phyloP scores from a whole-genome alignment of 441 rosid genomes.

The Brassica hybrid region DNA sequence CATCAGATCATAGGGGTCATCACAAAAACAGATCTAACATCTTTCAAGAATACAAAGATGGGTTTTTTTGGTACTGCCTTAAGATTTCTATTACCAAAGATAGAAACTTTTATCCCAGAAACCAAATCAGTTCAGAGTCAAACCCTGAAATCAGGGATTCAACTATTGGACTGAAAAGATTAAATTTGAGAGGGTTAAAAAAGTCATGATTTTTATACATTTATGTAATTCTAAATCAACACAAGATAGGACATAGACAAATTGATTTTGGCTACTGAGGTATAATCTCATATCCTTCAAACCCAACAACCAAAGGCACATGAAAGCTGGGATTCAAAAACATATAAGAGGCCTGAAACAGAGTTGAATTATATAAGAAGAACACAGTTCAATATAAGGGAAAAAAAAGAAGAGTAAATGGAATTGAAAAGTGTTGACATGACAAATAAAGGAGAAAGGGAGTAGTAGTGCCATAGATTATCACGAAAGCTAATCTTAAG shows the following conservation, averaged over 20 bases:
- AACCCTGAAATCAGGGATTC: slow-evolving; percentile 18
- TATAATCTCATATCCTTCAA: slow-evolving; percentile 9
- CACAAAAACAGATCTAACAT: slow-evolving; percentile 33
- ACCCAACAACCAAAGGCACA: slow-evolving; percentile 7
- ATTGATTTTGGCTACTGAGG: not conserved
- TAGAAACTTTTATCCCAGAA: slow-evolving; percentile 11
- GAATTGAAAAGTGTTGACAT: slow-evolving; percentile 2
- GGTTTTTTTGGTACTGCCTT: not conserved
- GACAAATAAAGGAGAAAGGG: not conserved
- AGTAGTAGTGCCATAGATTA: slow-evolving; percentile 2
- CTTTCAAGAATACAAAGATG: slow-evolving; percentile 3
- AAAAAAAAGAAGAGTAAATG: not conserved
- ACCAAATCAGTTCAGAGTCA: slow-evolving; percentile 5
- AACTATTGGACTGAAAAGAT: not conserved
- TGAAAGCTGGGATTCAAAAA: not conserved
- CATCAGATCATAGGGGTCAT: slow-evolving; percentile 1
- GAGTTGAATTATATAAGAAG: no score
- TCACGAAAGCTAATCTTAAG: slow-evolving; percentile 32
- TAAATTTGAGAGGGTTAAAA: not conserved
- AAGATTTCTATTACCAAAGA: not conserved
- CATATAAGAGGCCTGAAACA: no score
- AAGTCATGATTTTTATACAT: not conserved
- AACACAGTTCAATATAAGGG: not conserved
- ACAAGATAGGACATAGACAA: not conserved
- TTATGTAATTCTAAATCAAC: slow-evolving; percentile 11